These are phyloP conservation scores for Pythium rishiriense DNA, from an alignment of 352 stramenopile species.

Conservation along the genomic window DNA sequence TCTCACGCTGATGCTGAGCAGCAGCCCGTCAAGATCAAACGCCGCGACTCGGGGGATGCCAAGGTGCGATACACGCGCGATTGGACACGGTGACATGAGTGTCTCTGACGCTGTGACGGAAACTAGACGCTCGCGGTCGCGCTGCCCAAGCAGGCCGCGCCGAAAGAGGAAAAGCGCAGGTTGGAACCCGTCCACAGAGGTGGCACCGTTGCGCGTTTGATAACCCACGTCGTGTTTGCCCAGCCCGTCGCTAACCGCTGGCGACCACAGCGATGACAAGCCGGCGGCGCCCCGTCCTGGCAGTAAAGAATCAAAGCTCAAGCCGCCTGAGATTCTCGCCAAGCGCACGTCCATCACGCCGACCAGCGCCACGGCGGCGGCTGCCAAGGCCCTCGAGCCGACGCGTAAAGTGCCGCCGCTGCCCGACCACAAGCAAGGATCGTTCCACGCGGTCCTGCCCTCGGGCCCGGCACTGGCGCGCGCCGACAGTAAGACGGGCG, in stretches of 20 bases:
- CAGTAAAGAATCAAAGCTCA: conserved; percentile 72
- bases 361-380: background rate
- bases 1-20: background rate
- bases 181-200: conserved; percentile 6
- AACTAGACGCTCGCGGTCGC: conserved; percentile 18
- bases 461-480: conserved; percentile 12
- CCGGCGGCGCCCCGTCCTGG: conserved; percentile 5
- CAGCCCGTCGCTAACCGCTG: conserved; percentile 26
- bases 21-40: conserved; percentile 31
- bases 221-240: background rate
- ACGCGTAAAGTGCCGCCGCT: conserved; percentile 50
- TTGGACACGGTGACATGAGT: no score
- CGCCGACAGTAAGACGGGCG: conserved; percentile 50
- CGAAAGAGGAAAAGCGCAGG: conserved; percentile 35
- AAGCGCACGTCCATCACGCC: conserved; percentile 17
- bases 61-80: conserved; percentile 31
- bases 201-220: background rate
- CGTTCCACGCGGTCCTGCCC: conserved; percentile 27
- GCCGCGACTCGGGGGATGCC: conserved; percentile 32
- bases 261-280: conserved; percentile 20
- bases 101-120: background rate
- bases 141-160: conserved; percentile 24
- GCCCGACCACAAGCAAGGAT: conserved; percentile 37
- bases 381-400: conserved; percentile 23
- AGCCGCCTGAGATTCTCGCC: conserved; percentile 48